Percentiles rank a stretch among this genome's conserved stretches.
These are phyloP conservation scores for Eimeria falciformis DNA, from an alignment of 169 alveolate genomes.

Conservation along the genomic window DNA sequence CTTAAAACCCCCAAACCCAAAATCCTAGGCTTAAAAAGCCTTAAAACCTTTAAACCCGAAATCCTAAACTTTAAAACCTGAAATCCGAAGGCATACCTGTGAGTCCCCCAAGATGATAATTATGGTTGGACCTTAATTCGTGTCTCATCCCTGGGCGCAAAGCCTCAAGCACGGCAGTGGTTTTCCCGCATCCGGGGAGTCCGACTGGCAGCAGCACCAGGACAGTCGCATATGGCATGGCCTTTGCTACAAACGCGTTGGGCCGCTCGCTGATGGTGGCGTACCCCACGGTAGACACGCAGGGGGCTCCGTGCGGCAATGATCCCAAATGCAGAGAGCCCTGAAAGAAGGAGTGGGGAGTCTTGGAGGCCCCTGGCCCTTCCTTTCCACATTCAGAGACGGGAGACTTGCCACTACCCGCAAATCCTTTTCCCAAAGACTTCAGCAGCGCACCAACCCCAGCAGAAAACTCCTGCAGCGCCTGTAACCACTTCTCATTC, in stretches of 20 bases:
- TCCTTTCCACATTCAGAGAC: too few relatives aligned
- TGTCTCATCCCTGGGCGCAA: constrained; percentile 58
- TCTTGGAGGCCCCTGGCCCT: too few relatives aligned
- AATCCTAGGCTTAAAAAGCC: not conserved
- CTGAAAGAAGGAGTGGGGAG: too few relatives aligned
- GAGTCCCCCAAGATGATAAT: constrained; percentile 24
- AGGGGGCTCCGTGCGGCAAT: too few relatives aligned
- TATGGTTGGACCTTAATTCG: constrained; percentile 26
- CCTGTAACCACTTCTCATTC: not conserved
- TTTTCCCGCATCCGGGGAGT: constrained; percentile 68
- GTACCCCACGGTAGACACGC: too few relatives aligned
- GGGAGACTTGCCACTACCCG: too few relatives aligned
- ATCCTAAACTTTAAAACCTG: not conserved
- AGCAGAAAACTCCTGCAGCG: not conserved
- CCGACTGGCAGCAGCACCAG: constrained; percentile 65
- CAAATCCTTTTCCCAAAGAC: not conserved
- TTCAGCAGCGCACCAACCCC: not conserved
- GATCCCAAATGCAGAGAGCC: too few relatives aligned
- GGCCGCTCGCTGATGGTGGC: too few relatives aligned
- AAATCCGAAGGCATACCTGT: constrained; percentile 12
- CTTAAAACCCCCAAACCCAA: not conserved
- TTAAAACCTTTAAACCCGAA: too few relatives aligned
- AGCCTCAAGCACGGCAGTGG: constrained; percentile 50
- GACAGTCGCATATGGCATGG: constrained; percentile 10
- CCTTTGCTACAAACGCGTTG: too few relatives aligned